These are phyloP conservation scores for Lasiodiplodia sp. DNA, from an alignment of 2,329 filamentous ascomycete genomes.

Conservation along the genomic window DNA sequence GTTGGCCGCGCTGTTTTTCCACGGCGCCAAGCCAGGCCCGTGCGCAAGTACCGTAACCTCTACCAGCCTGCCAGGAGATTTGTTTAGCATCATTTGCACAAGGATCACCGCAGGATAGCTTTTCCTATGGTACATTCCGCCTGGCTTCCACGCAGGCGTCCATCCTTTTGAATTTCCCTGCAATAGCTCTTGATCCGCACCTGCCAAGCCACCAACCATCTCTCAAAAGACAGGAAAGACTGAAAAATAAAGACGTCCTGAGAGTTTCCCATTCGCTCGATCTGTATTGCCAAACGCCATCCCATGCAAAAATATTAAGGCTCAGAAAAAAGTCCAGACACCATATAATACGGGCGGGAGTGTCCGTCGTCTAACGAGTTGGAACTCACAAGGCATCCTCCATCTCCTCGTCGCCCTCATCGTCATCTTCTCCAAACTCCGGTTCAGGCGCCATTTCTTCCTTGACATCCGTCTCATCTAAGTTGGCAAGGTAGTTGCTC, in stretches of 20 bases:
- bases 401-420: slow-evolving; percentile 72
- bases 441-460: slow-evolving; percentile 31
- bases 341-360: neutral
- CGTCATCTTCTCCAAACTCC: slow-evolving; percentile 63
- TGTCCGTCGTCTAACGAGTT: neutral
- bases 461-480: slow-evolving; percentile 18
- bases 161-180: neutral
- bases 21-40: neutral
- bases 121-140: neutral
- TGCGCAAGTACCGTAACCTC: neutral
- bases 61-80: neutral
- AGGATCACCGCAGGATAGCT: neutral
- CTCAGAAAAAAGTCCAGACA: neutral
- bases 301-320: slow-evolving; percentile 3
- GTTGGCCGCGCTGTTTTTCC: slow-evolving; percentile 15
- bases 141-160: neutral
- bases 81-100: neutral
- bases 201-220: too few species aligned
- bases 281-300: slow-evolving; percentile 10
- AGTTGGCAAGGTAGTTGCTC: slow-evolving; percentile 14
- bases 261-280: neutral
- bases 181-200: neutral
- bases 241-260: neutral
- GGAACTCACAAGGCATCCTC: slow-evolving; percentile 65
- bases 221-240: neutral